phyloP scores from a whole-genome alignment of 2,329 filamentous ascomycete genomes.

The Metarhizium album region DNA sequence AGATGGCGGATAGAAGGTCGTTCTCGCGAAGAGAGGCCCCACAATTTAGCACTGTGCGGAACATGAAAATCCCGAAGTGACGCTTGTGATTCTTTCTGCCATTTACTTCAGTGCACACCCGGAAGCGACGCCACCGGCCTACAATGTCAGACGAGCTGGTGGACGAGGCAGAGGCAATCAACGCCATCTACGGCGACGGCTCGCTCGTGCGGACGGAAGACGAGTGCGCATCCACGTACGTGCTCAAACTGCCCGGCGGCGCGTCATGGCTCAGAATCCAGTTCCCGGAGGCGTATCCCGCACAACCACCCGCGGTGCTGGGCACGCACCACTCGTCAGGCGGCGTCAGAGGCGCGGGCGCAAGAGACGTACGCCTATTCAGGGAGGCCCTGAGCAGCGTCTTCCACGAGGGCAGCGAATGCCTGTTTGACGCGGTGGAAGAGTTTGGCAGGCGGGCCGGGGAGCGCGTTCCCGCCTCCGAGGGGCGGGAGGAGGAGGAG shows the following conservation, averaged over 20 bases:
- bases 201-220: constrained; percentile 40
- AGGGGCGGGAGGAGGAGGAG: neutral
- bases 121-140: neutral
- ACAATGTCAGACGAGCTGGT: constrained; percentile 47
- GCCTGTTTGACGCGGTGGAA: constrained; percentile 85
- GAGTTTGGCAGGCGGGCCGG: constrained; percentile 43
- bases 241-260: constrained; percentile 57
- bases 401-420: constrained; percentile 66
- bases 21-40: neutral
- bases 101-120: neutral
- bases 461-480: constrained; percentile 15
- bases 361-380: constrained; percentile 58
- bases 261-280: constrained; percentile 49
- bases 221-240: constrained; percentile 29
- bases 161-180: constrained; percentile 73
- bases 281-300: constrained; percentile 67
- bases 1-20: neutral
- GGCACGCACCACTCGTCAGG: constrained; percentile 76
- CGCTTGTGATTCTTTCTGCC: neutral
- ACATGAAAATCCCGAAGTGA: neutral
- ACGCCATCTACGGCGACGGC: constrained; percentile 69
- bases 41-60: neutral
- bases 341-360: constrained; percentile 60
- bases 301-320: constrained; percentile 58
- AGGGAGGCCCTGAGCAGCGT: constrained; percentile 54